A percentile compares a stretch with the other conserved stretches of the same genome.
These are phyloP conservation scores for Chloris gayana DNA, from an alignment of 176 grass and related monocot species.

Conservation along the genomic window DNA sequence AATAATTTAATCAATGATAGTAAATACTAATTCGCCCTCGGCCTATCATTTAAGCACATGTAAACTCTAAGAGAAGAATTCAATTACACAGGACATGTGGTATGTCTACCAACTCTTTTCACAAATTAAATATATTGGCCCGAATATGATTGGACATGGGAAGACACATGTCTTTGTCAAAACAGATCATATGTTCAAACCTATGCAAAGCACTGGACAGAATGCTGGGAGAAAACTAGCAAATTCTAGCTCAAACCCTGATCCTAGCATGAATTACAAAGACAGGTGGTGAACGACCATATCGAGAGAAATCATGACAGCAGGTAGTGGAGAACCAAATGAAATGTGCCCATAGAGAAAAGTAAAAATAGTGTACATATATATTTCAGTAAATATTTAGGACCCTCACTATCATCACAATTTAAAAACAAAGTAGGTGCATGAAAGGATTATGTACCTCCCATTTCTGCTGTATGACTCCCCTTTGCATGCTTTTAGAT, in stretches of 20 bases:
- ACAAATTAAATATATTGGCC: not conserved
- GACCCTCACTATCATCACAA: not conserved
- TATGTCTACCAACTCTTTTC: not conserved
- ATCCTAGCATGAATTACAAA: not conserved
- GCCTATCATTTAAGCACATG: not conserved
- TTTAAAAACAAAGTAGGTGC: slow-evolving; percentile 11
- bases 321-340: not conserved
- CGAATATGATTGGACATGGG: not conserved
- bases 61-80: not conserved
- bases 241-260: not conserved
- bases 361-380: slow-evolving; percentile 30
- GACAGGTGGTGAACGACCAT: not conserved
- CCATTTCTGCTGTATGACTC: slow-evolving; percentile 64
- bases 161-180: not conserved
- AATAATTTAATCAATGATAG: not conserved
- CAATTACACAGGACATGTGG: not conserved
- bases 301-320: not conserved
- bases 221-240: not conserved
- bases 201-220: not conserved
- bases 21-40: not conserved
- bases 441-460: slow-evolving; percentile 60
- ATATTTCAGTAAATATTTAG: not conserved
- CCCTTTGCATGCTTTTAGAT: slow-evolving; percentile 81
- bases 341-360: slow-evolving; percentile 1
- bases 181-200: not conserved